A percentile compares a stretch with the other conserved stretches of the same genome.
These are phyloP conservation scores for Penicillium verrucosum DNA, from an alignment of 2,329 filamentous ascomycete species.

Conservation along the genomic window DNA sequence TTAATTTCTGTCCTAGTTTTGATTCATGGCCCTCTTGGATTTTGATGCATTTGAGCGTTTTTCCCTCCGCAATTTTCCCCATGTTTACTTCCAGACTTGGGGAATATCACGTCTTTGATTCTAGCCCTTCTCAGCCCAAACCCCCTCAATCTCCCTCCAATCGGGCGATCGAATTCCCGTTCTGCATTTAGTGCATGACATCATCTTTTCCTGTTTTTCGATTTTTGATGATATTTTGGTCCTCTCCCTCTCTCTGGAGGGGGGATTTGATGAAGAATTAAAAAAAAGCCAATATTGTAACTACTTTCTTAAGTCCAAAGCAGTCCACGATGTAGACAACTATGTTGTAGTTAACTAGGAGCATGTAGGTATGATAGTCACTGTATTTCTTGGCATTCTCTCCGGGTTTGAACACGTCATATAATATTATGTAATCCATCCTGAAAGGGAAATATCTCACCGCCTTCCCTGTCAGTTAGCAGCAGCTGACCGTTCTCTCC, in stretches of 20 bases:
- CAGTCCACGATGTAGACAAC: not conserved
- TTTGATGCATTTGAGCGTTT: conserved; percentile 28
- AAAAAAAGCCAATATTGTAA: not conserved
- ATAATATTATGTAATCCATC: not conserved
- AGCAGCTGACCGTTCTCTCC: conserved; percentile 11
- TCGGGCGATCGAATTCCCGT: conserved; percentile 2
- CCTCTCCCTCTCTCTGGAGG: not conserved
- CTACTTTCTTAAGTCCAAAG: not conserved
- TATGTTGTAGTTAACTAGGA: no score
- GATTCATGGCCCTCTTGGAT: conserved; percentile 15
- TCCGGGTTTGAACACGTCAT: conserved; percentile 1
- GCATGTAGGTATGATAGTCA: no score
- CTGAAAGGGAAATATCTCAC: not conserved
- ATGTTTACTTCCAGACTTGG: conserved; percentile 2
- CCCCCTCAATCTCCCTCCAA: not conserved
- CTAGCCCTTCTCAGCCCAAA: conserved; percentile 12
- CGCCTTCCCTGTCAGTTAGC: not conserved
- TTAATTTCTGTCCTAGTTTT: conserved; percentile 4
- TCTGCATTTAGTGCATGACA: conserved; percentile 15
- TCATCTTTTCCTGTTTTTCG: conserved; percentile 15
- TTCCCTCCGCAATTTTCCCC: conserved; percentile 15
- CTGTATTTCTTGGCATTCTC: not conserved
- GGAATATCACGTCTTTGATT: conserved; percentile 17
- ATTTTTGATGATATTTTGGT: conserved; percentile 6
- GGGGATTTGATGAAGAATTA: not conserved